Evolutionary conservation across 2,329 filamentous ascomycete genomes (phyloP).

Genomic region (Xylariaceae sp.): DNA sequence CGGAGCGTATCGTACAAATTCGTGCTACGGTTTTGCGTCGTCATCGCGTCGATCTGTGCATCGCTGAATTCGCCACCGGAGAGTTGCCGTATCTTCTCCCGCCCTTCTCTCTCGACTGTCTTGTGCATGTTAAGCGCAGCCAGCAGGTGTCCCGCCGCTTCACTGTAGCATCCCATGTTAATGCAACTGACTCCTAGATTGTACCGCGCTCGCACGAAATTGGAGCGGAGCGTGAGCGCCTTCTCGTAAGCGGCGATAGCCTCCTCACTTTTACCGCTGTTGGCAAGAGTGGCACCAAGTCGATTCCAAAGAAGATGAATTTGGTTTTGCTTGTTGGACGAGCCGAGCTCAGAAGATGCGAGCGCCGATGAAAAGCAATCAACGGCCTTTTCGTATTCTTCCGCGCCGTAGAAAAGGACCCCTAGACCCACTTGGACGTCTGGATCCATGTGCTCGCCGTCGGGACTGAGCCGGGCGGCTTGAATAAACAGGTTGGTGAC

Average conservation of each 20-base stretch:
- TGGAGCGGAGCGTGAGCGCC: slow-evolving; percentile 82
- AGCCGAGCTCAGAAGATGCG: slow-evolving; percentile 76
- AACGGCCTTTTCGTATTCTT: slow-evolving; percentile 97
- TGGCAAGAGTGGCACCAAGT: slow-evolving; percentile 90
- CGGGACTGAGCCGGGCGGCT: slow-evolving; percentile 86
- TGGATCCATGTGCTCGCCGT: slow-evolving; percentile 93
- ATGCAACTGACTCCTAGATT: slow-evolving; percentile 96
- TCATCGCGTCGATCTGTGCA: slow-evolving; percentile 76
- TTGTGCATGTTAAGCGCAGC: slow-evolving; percentile 95
- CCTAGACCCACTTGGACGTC: slow-evolving; percentile 97
- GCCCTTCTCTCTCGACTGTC: slow-evolving; percentile 79
- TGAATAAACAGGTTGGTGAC: slow-evolving; percentile 88
- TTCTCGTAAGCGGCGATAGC: slow-evolving; percentile 96
- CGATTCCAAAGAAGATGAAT: slow-evolving; percentile 96
- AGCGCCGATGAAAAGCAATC: slow-evolving; percentile 96
- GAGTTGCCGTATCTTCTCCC: slow-evolving; percentile 78
- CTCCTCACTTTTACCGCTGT: slow-evolving; percentile 88
- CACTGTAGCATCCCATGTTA: slow-evolving; percentile 91
- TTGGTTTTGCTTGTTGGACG: slow-evolving; percentile 78
- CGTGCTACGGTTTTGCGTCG: slow-evolving; percentile 92
- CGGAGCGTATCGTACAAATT: slow-evolving; percentile 93
- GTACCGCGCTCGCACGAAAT: slow-evolving; percentile 95
- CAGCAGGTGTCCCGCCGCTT: slow-evolving; percentile 88
- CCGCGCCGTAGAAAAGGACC: slow-evolving; percentile 94
- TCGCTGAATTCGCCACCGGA: slow-evolving; percentile 61